Conservation (phyloP, 495 filamentous ascomycete species). For the Neurospora sp. region DNA sequence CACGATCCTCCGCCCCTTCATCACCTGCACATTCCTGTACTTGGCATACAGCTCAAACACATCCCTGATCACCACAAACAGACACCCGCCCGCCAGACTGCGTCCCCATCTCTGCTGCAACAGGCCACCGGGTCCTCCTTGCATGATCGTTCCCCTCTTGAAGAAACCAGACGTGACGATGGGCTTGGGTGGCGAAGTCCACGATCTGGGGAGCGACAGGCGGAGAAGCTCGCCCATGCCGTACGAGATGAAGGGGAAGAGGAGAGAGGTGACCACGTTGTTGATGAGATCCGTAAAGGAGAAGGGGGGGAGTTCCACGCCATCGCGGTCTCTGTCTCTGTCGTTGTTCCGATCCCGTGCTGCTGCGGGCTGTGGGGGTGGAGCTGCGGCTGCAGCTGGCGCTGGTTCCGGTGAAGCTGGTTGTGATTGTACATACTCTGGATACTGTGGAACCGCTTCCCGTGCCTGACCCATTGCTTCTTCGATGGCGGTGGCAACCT, state of each 20-base stretch:
- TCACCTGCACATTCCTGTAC: conserved; percentile 61
- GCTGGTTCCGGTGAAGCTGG: neutral
- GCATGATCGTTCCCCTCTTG: conserved; percentile 10
- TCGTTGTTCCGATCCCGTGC: conserved; percentile 1
- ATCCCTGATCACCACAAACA: conserved; percentile 71
- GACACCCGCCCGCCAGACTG: conserved; percentile 68
- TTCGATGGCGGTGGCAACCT: neutral
- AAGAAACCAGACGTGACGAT: neutral
- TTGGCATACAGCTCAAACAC: conserved; percentile 63
- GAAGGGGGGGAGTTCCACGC: conserved; percentile 10
- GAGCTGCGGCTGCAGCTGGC: neutral
- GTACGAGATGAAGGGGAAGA: conserved; percentile 33
- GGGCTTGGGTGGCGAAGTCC: conserved; percentile 39
- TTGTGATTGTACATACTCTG: neutral
- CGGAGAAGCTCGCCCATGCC: conserved; percentile 61
- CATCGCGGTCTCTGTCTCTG: conserved; percentile 3
- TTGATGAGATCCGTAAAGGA: conserved; percentile 18
- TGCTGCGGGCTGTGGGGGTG: neutral
- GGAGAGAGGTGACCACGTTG: conserved; percentile 29
- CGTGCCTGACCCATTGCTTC: neutral
- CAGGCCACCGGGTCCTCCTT: conserved; percentile 38
- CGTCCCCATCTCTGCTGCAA: conserved; percentile 70
- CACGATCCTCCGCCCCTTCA: conserved; percentile 52
- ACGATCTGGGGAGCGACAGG: conserved; percentile 48
- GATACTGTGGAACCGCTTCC: neutral